Base-by-base conservation (phyloP, 768 basidiomycete species). In the Hortiboletus campestris region DNA sequence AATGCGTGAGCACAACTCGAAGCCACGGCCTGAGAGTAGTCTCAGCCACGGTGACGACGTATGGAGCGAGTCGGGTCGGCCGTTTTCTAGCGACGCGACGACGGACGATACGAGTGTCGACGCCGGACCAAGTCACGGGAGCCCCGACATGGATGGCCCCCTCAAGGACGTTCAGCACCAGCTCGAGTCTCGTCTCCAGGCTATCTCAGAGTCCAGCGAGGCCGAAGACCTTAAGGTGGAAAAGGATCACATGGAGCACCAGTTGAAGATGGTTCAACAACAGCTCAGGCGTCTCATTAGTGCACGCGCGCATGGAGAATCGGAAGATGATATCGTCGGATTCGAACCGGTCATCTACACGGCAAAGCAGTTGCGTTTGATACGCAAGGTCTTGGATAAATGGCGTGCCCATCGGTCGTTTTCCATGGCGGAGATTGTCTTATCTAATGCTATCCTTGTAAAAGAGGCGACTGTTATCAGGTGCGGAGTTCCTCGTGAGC, bases 401-500 rank as follows among this genome's bases (percentile, higher is more conserved):
- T 99, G 96, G 96, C 80, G 91, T 60, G 80, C 84, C 0, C 86
- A 91, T 72, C 78, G 89, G 22, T 81, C 88, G 8, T 94, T 97
- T 68, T 89, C 87, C 1, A 96, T 98, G 91, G 92, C 95, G 2
- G 95, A 98, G 73, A 77, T 81, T 29, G 85, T 94, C 22, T 75
- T 98, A 49, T 86, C 88, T 7, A 88, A 83, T 67, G 95, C 95
- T 11, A 86, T 94, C 2, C 69, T 87, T 52, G 77, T 98, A 39
- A 95, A 97, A 72, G 97, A 99, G 73, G 96, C 94, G 6, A 98
- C 97, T 70, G 80, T 98, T 44, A 89, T 97, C 63, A 93, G 91
- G 89, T 88, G 59, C 43, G 80, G 36, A 3, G 9, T 53, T 39
- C 38, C 29, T 56, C 45, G 8, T 28, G 13, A 17, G 20, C 3